Percentiles rank a stretch among this genome's conserved stretches.
phyloP scores from a whole-genome alignment of 805 yeast genomes.

The Ogataea corticis region DNA sequence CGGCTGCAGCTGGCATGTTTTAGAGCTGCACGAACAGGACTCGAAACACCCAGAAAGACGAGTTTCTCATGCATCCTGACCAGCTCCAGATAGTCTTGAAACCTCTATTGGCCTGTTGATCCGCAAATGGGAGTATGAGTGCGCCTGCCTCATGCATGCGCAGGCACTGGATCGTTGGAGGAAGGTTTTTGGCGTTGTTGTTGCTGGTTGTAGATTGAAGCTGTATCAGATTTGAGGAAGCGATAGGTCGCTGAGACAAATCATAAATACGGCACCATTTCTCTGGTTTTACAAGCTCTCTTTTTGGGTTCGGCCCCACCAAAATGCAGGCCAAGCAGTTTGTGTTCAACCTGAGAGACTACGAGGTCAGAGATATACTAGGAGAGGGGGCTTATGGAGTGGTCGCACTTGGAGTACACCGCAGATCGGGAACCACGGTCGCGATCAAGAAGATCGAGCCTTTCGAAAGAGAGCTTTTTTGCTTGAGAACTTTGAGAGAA shows the following conservation, averaged over 20 bases:
- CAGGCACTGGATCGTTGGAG: background rate
- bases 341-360: slow-evolving; percentile 63
- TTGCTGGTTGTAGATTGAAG: background rate
- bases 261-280: slow-evolving; percentile 2
- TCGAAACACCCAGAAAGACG: background rate
- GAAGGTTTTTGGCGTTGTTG: background rate
- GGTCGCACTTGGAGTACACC: slow-evolving; percentile 68
- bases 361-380: slow-evolving; percentile 56
- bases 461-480: slow-evolving; percentile 61
- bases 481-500: slow-evolving; percentile 71
- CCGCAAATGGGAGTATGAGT: background rate
- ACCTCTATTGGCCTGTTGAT: background rate
- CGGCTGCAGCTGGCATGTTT: background rate
- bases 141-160: background rate
- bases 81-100: background rate
- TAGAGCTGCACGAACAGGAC: slow-evolving; percentile 1
- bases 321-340: slow-evolving; percentile 40
- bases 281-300: background rate
- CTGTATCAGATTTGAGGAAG: slow-evolving; percentile 11
- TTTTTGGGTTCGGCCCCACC: background rate
- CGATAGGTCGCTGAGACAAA: slow-evolving; percentile 5
- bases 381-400: slow-evolving; percentile 87
- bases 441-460: slow-evolving; percentile 81
- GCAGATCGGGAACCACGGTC: slow-evolving; percentile 56
- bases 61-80: background rate